Evolutionary conservation across 2,329 filamentous ascomycete genomes (phyloP).

Genomic region (Cercospora citrullina): DNA sequence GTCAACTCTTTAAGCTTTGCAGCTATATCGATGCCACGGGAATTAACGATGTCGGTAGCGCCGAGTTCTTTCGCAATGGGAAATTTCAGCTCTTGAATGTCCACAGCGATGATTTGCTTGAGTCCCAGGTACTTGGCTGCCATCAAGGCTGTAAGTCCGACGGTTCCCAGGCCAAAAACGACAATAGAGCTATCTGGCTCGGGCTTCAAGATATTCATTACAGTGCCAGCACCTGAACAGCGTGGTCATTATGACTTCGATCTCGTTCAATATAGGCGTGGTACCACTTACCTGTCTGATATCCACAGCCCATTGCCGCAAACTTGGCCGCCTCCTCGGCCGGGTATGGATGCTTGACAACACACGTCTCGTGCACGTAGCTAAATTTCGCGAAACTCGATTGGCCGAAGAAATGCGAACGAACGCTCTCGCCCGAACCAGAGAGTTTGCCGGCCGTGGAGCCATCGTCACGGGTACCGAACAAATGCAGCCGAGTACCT

Average conservation of each 20-base stretch:
- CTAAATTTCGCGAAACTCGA: constrained; percentile 18
- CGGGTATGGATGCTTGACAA: background rate
- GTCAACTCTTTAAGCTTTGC: background rate
- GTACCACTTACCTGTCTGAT: background rate
- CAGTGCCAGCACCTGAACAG: background rate
- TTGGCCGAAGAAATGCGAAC: constrained; percentile 28
- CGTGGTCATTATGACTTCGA: background rate
- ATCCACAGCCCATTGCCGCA: background rate
- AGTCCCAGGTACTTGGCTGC: constrained; percentile 25
- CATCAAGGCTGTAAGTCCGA: constrained; percentile 28
- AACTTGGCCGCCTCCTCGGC: background rate
- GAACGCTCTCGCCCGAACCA: background rate
- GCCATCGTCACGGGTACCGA: background rate
- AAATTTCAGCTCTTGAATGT: constrained; percentile 24
- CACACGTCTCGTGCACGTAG: constrained; percentile 23
- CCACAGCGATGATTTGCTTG: constrained; percentile 28
- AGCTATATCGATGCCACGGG: background rate
- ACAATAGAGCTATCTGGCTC: constrained; percentile 13
- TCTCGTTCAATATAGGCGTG: background rate
- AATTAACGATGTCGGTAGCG: background rate
- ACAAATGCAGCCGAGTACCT: background rate
- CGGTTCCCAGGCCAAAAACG: constrained; percentile 22
- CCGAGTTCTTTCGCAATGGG: background rate
- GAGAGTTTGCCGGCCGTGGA: background rate
- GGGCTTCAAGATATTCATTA: background rate